Evolutionary conservation across 257 asterid genomes (phyloP), one percentile per base, ranked within the genome.

Genomic region (Osmanthus fragrans): DNA sequence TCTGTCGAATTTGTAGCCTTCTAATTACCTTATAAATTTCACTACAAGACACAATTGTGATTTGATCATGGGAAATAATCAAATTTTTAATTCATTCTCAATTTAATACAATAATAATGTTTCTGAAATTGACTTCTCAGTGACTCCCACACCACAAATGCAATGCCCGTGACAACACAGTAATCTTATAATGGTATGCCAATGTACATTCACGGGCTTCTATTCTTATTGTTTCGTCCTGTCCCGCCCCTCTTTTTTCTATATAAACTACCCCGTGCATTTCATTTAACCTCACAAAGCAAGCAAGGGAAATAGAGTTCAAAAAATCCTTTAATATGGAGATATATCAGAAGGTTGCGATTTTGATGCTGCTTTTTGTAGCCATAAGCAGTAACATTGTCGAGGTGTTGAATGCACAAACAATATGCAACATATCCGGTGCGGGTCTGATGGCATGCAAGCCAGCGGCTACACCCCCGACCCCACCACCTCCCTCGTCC

Each of bases 381-480:
- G 81, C 80, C 36, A 21, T 66, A 27, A 45, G 58, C 47, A 54
- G 51, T 36, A 65, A 18, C n/a, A 32, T 13, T 45, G 32, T 80
- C 11, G 72, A 73, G 45, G 32, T 34, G 51, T 7, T 78, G 5
- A 27, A 30, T 33, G 89, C 82, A 3, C 94, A 91, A 71, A 80
- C 70, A 49, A 70, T 87, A 13, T 90, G 96, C 81, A 85, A 86
- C 58, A 69, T 87, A 73, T 23, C 90, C 0, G 65, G 76, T n/a
- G 74, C 71, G n/a, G 87, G 82, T 19, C 73, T 88, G 21, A 83
- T 84, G 92, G 79, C 85, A 1, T 88, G 96, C 74, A 66, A 73
- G 79, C 93, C 94, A 34, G 77, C 97, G 1, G 89, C 83, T 5
- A 75, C 82, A 7, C 80, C 82, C 0, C 92, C 92, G 0, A 80